phyloP scores from a whole-genome alignment of 345 rosid genomes.

The Lepidium sativum region DNA sequence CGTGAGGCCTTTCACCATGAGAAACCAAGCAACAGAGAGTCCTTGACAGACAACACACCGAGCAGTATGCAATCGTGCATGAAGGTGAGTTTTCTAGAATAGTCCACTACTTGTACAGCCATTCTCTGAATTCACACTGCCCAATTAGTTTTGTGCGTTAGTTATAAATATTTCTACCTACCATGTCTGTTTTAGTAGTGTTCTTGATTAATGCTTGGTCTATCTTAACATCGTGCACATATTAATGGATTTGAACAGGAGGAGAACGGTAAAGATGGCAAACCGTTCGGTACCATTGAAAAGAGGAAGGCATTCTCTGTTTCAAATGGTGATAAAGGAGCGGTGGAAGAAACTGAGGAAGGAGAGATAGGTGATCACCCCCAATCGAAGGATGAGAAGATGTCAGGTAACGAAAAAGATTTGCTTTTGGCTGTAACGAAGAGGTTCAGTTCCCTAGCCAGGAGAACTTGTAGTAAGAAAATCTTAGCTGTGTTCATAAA shows the following conservation, averaged over 20 bases:
- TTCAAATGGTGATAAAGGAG: slow-evolving; percentile 20
- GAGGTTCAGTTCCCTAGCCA: slow-evolving; percentile 18
- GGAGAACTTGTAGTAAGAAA: slow-evolving; percentile 18
- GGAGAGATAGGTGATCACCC: slow-evolving; percentile 26
- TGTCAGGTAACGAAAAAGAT: slow-evolving; percentile 22
- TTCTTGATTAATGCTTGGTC: neutral
- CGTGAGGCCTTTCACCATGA: slow-evolving; percentile 26
- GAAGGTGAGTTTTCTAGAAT: slow-evolving; percentile 22
- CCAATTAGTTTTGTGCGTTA: neutral
- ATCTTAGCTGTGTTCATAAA: slow-evolving; percentile 27
- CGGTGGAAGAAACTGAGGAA: slow-evolving; percentile 24
- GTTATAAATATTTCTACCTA: neutral
- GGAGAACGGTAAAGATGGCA: slow-evolving; percentile 19
- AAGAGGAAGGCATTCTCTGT: slow-evolving; percentile 26
- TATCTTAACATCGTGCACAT: neutral
- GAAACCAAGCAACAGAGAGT: slow-evolving; percentile 25
- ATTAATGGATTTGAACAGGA: slow-evolving; percentile 35
- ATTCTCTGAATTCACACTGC: slow-evolving; percentile 3
- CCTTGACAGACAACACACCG: neutral
- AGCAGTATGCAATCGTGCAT: slow-evolving; percentile 9
- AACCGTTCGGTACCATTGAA: slow-evolving; percentile 8
- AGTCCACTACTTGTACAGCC: slow-evolving; percentile 13
- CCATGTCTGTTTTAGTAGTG: neutral
- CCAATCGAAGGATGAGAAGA: slow-evolving; percentile 20
- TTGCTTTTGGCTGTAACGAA: slow-evolving; percentile 19